Percentiles rank a stretch among this genome's conserved stretches.
Evolutionary conservation across 768 basidiomycete species (phyloP).

Genomic region (Trametes meyenii): DNA sequence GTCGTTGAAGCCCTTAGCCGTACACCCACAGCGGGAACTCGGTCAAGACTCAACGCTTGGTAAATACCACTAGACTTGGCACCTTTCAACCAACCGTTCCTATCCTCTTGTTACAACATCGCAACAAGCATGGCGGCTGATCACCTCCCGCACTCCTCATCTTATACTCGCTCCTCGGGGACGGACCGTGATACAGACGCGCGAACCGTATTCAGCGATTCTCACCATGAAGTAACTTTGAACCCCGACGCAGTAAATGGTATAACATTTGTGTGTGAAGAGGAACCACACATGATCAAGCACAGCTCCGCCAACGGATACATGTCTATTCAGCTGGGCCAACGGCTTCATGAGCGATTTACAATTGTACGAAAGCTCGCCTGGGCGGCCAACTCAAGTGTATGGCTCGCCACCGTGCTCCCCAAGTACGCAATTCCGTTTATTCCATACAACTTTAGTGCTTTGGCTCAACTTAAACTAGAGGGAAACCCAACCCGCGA

Average conservation of each 20-base stretch:
- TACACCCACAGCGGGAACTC: no score
- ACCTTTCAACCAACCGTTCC: no score
- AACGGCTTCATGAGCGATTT: constrained; percentile 26
- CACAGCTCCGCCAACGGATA: not conserved
- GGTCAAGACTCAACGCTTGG: no score
- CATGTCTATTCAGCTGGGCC: not conserved
- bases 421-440: not conserved
- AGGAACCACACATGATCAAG: not conserved
- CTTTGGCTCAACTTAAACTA: not conserved
- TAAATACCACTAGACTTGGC: no score
- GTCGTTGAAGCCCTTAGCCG: no score
- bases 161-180: no score
- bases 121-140: no score
- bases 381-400: constrained; percentile 17
- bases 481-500: no score
- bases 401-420: constrained; percentile 21
- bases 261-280: not conserved
- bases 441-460: not conserved
- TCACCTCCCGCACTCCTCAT: no score
- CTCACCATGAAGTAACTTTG: not conserved
- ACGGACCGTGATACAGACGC: no score
- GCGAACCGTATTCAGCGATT: not conserved
- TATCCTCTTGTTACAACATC: no score
- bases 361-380: constrained; percentile 42
- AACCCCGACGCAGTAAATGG: not conserved